phyloP scores from a whole-genome alignment of 495 filamentous ascomycete species.

The Neurospora terricola region DNA sequence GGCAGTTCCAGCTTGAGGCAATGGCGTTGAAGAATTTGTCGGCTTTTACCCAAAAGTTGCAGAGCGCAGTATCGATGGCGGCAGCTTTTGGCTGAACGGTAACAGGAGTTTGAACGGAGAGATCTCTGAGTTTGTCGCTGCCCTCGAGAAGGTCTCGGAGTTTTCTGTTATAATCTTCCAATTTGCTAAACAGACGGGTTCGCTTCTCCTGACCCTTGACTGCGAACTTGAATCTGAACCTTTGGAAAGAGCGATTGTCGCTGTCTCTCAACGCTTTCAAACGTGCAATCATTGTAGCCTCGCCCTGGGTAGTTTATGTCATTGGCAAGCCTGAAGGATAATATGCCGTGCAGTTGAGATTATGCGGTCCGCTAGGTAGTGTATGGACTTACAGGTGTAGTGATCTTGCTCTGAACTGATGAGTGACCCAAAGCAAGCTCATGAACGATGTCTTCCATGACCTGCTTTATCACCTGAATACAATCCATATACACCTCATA shows the following conservation, averaged over 20 bases:
- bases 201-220: background rate
- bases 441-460: constrained; percentile 3
- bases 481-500: constrained; percentile 11
- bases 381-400: background rate
- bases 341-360: constrained; percentile 3
- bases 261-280: background rate
- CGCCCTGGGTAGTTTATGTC: background rate
- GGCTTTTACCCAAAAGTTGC: constrained; percentile 3
- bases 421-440: constrained; percentile 1
- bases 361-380: too few species aligned
- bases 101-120: background rate
- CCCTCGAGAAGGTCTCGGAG: background rate
- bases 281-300: background rate
- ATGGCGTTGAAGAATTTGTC: background rate
- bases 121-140: background rate
- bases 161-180: constrained; percentile 5
- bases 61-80: constrained; percentile 1
- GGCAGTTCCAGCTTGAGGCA: constrained; percentile 17
- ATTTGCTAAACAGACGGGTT: background rate
- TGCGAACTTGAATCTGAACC: background rate
- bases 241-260: background rate
- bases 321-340: background rate
- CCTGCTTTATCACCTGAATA: constrained; percentile 1
- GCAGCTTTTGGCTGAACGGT: background rate
- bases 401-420: background rate